Conservation (phyloP, 2,329 filamentous ascomycete genomes). For the Calcarisporium arbuscula region DNA sequence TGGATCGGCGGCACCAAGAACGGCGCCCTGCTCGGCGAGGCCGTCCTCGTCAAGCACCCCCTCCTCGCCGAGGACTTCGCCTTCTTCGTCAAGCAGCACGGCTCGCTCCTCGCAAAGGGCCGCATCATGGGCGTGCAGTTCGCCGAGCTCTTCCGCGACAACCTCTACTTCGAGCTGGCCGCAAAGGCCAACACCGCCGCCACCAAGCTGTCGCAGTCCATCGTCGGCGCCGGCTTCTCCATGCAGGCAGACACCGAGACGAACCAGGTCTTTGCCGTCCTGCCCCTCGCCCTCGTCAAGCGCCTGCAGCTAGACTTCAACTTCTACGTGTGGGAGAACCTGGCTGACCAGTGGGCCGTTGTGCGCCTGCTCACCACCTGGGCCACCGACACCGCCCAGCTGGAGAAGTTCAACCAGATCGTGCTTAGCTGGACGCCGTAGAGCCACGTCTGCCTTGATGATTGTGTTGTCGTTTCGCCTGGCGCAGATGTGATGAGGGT, state of each 20-base stretch:
- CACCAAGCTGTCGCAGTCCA: constrained; percentile 33
- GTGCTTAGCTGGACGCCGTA: constrained; percentile 17
- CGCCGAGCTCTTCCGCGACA: constrained; percentile 38
- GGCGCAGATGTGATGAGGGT: no score
- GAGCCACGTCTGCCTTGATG: no score
- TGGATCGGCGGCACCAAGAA: constrained; percentile 50
- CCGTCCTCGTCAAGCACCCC: constrained; percentile 39
- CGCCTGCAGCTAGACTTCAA: constrained; percentile 34
- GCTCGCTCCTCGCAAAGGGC: constrained; percentile 42
- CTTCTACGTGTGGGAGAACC: constrained; percentile 43
- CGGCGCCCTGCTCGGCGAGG: constrained; percentile 43
- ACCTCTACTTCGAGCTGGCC: constrained; percentile 41
- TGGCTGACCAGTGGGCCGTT: constrained; percentile 29
- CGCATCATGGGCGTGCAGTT: constrained; percentile 44
- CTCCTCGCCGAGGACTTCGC: constrained; percentile 38
- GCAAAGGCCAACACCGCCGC: constrained; percentile 38
- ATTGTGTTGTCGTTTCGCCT: no score
- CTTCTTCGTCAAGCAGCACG: constrained; percentile 46
- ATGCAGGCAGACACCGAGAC: constrained; percentile 41
- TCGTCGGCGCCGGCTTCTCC: constrained; percentile 33
- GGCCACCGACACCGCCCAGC: constrained; percentile 37
- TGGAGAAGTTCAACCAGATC: constrained; percentile 30
- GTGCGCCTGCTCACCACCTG: constrained; percentile 43
- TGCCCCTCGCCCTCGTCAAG: constrained; percentile 31
- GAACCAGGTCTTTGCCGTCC: constrained; percentile 43